These are phyloP conservation scores for Sarcodon aspratus DNA, from an alignment of 768 basidiomycete genomes.

Conservation along the genomic window DNA sequence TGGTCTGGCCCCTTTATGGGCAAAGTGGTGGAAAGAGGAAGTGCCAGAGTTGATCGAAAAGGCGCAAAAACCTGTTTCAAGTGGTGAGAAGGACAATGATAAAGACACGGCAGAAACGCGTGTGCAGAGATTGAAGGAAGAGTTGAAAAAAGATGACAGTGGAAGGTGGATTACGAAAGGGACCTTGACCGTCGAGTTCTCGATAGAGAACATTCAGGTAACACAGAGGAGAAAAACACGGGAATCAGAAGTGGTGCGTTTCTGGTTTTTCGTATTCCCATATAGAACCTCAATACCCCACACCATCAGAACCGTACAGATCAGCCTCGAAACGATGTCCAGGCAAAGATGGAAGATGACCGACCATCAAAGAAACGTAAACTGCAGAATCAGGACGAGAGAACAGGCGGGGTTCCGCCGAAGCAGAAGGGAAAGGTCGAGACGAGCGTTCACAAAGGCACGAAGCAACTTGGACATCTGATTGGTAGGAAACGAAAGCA, in stretches of 20 bases:
- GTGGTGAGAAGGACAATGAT: conserved; percentile 30
- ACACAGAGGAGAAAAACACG: conserved; percentile 1
- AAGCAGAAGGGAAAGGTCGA: conserved; percentile 3
- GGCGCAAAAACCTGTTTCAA: no score
- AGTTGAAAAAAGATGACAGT: conserved; percentile 32
- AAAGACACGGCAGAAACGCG: conserved; percentile 34
- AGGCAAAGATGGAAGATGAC: conserved; percentile 21
- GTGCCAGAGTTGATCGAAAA: conserved; percentile 41
- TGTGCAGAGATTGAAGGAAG: conserved; percentile 48
- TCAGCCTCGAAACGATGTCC: conserved; percentile 6
- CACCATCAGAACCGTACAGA: neutral
- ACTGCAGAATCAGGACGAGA: conserved; percentile 8
- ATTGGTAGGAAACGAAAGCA: conserved; percentile 78
- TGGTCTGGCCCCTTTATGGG: conserved; percentile 49
- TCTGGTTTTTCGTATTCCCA: neutral
- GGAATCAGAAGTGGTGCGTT: conserved; percentile 3
- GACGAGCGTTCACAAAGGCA: conserved; percentile 9
- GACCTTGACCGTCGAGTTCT: conserved; percentile 85
- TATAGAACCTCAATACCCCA: neutral
- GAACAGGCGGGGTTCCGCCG: conserved; percentile 5
- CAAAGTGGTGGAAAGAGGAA: conserved; percentile 83
- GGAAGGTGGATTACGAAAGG: conserved; percentile 31
- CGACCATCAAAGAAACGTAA: conserved; percentile 27
- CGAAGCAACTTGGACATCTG: conserved; percentile 47
- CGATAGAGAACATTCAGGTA: conserved; percentile 90